Evolutionary conservation across 2,329 filamentous ascomycete species (phyloP).

Genomic region (Diaporthe nobilis): DNA sequence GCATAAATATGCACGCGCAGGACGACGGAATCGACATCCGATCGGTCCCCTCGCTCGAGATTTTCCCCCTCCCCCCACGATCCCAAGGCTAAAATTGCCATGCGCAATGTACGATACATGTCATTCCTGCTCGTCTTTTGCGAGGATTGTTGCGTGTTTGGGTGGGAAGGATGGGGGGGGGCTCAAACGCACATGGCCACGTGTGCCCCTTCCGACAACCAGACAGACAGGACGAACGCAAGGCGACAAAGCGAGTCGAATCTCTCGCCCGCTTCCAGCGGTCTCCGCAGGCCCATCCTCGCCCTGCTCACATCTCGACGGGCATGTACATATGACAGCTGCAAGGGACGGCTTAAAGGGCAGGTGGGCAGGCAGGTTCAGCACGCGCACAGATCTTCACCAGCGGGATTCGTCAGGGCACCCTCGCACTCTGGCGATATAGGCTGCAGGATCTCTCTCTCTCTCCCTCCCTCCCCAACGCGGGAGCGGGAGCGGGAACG

Average conservation of each 20-base stretch:
- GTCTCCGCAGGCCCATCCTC: background rate
- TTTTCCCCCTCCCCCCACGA: background rate
- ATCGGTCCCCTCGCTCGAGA: background rate
- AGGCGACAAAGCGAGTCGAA: background rate
- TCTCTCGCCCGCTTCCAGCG: background rate
- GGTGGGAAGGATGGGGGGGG: too few species aligned
- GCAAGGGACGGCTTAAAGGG: constrained; percentile 11
- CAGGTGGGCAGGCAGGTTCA: background rate
- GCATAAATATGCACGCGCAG: background rate
- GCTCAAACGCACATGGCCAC: background rate
- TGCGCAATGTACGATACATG: too few species aligned
- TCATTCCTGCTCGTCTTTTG: background rate
- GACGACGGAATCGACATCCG: background rate
- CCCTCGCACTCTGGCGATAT: background rate
- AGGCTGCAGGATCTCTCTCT: background rate
- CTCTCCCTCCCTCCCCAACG: background rate
- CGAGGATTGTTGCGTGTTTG: background rate
- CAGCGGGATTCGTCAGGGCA: background rate
- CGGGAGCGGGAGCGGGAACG: background rate
- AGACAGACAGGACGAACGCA: background rate
- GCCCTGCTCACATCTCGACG: background rate
- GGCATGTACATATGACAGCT: constrained; percentile 30
- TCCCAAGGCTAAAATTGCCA: background rate
- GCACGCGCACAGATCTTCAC: background rate
- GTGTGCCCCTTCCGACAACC: too few species aligned